A percentile compares a stretch with the other conserved stretches of the same genome.
phyloP scores from a whole-genome alignment of 2,329 filamentous ascomycete genomes.

The Eurotiales sp. region DNA sequence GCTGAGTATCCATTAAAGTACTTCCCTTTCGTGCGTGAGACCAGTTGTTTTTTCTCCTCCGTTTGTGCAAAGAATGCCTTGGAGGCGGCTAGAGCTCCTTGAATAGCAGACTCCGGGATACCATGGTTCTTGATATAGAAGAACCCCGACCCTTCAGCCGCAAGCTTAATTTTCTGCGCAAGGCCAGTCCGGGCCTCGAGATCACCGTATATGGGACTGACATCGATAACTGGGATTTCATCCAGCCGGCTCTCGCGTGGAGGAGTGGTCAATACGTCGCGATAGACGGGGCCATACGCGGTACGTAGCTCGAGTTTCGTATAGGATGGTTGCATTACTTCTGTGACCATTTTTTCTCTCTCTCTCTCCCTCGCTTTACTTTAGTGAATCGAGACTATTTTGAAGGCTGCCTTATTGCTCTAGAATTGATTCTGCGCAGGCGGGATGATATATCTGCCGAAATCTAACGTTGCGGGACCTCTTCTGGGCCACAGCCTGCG shows the following conservation, averaged over 20 bases:
- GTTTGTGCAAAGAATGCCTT: conserved; percentile 6
- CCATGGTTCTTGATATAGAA: conserved; percentile 46
- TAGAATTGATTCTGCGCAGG: no score
- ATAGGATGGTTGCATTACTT: no score
- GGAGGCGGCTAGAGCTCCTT: not conserved
- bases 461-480: no score
- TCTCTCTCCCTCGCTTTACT: no score
- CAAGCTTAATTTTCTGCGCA: conserved; percentile 41
- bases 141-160: conserved; percentile 52
- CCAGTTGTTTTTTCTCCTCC: conserved; percentile 25
- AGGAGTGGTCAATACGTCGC: conserved; percentile 35
- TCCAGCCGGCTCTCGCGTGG: conserved; percentile 13
- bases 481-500: no score
- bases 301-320: conserved; percentile 45
- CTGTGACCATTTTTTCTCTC: no score
- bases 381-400: no score
- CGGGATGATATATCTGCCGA: no score
- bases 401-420: no score
- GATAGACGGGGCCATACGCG: conserved; percentile 43
- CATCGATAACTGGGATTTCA: conserved; percentile 55
- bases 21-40: conserved; percentile 7
- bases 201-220: conserved; percentile 38
- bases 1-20: not conserved
- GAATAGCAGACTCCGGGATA: not conserved
- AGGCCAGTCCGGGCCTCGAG: conserved; percentile 37